phyloP scores from a whole-genome alignment of 495 filamentous ascomycete genomes.

The Aspergillus homomorphus region DNA sequence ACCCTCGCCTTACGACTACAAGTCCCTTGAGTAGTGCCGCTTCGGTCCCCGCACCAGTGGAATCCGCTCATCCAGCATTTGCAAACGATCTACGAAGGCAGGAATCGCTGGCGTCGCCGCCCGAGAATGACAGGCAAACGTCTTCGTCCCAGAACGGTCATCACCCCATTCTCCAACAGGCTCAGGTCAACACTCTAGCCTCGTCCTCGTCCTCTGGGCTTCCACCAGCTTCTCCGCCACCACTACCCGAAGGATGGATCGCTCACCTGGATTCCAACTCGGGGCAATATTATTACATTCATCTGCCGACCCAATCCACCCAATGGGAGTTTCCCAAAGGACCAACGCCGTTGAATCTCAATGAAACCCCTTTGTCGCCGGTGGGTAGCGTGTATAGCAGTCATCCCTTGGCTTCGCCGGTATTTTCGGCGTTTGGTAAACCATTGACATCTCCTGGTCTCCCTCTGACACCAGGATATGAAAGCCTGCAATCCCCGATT shows the following conservation, averaged over 20 bases:
- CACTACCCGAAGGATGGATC: slow-evolving; percentile 96
- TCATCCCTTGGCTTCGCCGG: slow-evolving; percentile 72
- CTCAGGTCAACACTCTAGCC: slow-evolving; percentile 37
- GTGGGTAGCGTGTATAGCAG: slow-evolving; percentile 71
- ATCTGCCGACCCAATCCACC: slow-evolving; percentile 90
- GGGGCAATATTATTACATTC: slow-evolving; percentile 98
- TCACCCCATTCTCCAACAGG: slow-evolving; percentile 30
- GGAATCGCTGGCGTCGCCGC: slow-evolving; percentile 29
- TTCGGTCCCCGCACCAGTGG: slow-evolving; percentile 26
- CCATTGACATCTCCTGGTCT: slow-evolving; percentile 75
- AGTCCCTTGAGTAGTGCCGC: slow-evolving; percentile 34
- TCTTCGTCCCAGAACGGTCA: slow-evolving; percentile 18
- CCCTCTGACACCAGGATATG: slow-evolving; percentile 67
- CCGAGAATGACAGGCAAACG: slow-evolving; percentile 31
- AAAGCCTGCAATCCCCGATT: slow-evolving; percentile 70
- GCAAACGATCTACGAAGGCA: slow-evolving; percentile 68
- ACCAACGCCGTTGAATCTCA: slow-evolving; percentile 77
- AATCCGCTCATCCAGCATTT: slow-evolving; percentile 70
- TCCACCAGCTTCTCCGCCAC: slow-evolving; percentile 78
- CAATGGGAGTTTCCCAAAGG: slow-evolving; percentile 99
- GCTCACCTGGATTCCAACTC: slow-evolving; percentile 92
- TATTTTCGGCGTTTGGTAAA: slow-evolving; percentile 66
- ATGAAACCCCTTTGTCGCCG: slow-evolving; percentile 74
- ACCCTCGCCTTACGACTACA: slow-evolving; percentile 26
- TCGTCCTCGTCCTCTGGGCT: slow-evolving; percentile 52